Conservation (phyloP, 2,329 filamentous ascomycete genomes). For the Nemania sp. region DNA sequence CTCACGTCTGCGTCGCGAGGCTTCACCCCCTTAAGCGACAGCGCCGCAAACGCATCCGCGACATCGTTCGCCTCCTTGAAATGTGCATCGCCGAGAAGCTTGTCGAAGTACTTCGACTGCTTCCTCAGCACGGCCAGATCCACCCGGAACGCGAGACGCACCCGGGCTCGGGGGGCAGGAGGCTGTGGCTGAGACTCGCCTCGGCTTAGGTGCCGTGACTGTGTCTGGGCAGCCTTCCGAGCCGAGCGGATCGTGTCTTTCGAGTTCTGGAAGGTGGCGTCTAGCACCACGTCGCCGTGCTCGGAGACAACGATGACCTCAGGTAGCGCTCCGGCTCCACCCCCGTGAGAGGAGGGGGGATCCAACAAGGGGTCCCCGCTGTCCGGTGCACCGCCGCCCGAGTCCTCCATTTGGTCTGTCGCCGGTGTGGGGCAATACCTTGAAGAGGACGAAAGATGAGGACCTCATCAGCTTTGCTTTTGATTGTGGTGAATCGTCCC, state of each 20-base stretch:
- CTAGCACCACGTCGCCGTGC: slow-evolving; percentile 73
- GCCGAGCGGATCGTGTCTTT: slow-evolving; percentile 61
- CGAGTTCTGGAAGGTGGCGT: slow-evolving; percentile 73
- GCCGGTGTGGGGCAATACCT: slow-evolving; percentile 53
- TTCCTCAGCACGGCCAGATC: slow-evolving; percentile 66
- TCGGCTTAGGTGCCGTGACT: slow-evolving; percentile 41
- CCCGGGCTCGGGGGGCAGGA: slow-evolving; percentile 53
- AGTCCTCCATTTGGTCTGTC: slow-evolving; percentile 52
- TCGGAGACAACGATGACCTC: slow-evolving; percentile 64
- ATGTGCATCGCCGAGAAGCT: slow-evolving; percentile 71
- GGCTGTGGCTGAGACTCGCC: slow-evolving; percentile 38
- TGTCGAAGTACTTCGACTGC: slow-evolving; percentile 77
- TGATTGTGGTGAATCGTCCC: neutral
- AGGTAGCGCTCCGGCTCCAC: slow-evolving; percentile 41
- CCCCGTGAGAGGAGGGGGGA: neutral
- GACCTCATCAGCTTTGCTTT: slow-evolving; percentile 48
- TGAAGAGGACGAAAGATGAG: slow-evolving; percentile 44
- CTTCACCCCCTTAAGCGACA: slow-evolving; percentile 61
- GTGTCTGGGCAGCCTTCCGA: slow-evolving; percentile 54
- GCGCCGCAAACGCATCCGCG: slow-evolving; percentile 60
- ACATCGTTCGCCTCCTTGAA: slow-evolving; percentile 73
- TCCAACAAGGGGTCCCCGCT: slow-evolving; percentile 41
- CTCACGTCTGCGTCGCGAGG: slow-evolving; percentile 61
- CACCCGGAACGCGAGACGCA: slow-evolving; percentile 69
- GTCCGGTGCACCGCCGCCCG: slow-evolving; percentile 39